Conservation (phyloP, 306 rosid species). For the Cicer bijugum region DNA sequence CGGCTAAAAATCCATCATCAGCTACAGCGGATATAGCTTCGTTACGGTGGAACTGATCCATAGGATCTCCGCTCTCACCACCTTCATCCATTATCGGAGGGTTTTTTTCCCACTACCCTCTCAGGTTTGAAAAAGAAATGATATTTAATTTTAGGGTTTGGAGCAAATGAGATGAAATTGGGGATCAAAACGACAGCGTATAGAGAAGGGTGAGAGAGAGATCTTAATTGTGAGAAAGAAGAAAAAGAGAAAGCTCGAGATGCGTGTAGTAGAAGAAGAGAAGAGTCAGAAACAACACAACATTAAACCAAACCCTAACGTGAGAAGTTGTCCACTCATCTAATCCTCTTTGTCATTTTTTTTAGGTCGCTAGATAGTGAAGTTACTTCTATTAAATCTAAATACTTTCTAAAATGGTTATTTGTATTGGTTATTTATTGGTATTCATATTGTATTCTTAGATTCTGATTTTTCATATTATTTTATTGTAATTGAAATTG, state of each 20-base stretch:
- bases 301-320: slow-evolving; percentile 56
- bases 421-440: too few species aligned
- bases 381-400: too few species aligned
- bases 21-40: slow-evolving; percentile 99
- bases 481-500: too few species aligned
- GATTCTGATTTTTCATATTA: too few species aligned
- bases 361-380: not conserved
- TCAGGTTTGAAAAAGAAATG: not conserved
- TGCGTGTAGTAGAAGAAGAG: slow-evolving; percentile 17
- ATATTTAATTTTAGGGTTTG: slow-evolving; percentile 35
- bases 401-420: too few species aligned
- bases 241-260: slow-evolving; percentile 8
- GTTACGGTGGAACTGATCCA: slow-evolving; percentile 93
- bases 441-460: too few species aligned
- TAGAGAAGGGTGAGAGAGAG: not conserved
- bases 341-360: slow-evolving; percentile 9
- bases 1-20: slow-evolving; percentile 80
- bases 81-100: slow-evolving; percentile 57
- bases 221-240: slow-evolving; percentile 36
- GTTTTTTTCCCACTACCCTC: not conserved
- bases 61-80: slow-evolving; percentile 72
- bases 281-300: slow-evolving; percentile 17
- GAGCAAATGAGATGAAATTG: slow-evolving; percentile 3
- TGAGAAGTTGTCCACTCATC: slow-evolving; percentile 43
- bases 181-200: slow-evolving; percentile 21